These are phyloP conservation scores for Apiospora sp. DNA, from an alignment of 2,329 filamentous ascomycete genomes.

Conservation along the genomic window DNA sequence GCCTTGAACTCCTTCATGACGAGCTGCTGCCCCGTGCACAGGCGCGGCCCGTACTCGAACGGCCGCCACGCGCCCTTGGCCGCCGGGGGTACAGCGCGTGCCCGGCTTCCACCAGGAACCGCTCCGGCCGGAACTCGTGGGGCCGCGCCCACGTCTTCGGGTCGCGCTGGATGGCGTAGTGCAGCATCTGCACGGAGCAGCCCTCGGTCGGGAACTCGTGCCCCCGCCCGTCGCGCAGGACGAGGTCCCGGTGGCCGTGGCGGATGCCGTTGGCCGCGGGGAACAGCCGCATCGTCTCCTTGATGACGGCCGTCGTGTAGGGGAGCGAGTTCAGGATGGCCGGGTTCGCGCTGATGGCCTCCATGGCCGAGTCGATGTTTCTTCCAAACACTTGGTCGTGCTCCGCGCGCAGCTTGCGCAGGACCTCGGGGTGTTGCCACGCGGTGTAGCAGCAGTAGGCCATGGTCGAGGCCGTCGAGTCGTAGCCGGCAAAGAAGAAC, in stretches of 20 bases:
- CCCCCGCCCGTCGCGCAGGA: conserved; percentile 49
- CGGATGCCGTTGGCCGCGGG: conserved; percentile 56
- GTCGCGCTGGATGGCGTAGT: conserved; percentile 41
- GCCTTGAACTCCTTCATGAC: conserved; percentile 61
- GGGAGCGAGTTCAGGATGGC: conserved; percentile 56
- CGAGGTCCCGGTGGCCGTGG: conserved; percentile 48
- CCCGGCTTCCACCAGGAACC: conserved; percentile 48
- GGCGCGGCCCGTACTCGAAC: conserved; percentile 61
- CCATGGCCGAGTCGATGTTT: conserved; percentile 44
- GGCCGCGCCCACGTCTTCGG: conserved; percentile 55
- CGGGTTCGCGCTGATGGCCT: conserved; percentile 49
- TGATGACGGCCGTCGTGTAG: conserved; percentile 60
- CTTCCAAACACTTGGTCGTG: conserved; percentile 52
- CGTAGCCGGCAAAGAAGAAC: conserved; percentile 50
- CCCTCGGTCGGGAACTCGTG: conserved; percentile 51
- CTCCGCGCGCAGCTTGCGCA: conserved; percentile 45
- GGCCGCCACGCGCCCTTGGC: conserved; percentile 58
- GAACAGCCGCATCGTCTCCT: conserved; percentile 60
- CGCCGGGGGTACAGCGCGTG: conserved; percentile 44
- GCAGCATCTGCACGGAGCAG: conserved; percentile 41
- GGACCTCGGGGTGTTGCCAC: conserved; percentile 40
- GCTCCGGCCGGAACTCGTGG: conserved; percentile 53
- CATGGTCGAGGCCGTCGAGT: conserved; percentile 47
- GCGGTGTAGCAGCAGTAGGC: conserved; percentile 41
- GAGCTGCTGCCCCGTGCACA: conserved; percentile 65